A percentile compares a stretch with the other conserved stretches of the same genome.
Conservation (phyloP, 148 eudicot species). For the Rhododendron griersonianum region DNA sequence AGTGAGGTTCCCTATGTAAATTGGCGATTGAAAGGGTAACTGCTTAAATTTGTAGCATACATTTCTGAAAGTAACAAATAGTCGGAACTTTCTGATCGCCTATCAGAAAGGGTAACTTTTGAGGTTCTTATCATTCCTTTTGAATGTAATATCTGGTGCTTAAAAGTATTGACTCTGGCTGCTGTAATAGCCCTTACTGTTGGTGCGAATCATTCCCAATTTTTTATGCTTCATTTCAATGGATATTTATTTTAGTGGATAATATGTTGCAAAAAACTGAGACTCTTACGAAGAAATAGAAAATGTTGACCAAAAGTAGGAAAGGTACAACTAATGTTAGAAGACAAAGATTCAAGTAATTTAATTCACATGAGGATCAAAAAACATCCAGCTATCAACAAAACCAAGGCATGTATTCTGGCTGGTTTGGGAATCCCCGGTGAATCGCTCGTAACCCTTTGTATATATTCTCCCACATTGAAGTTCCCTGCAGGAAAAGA, state of each 20-base stretch:
- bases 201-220: background rate
- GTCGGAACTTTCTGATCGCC: background rate
- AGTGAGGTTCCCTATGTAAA: background rate
- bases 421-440: conserved; percentile 19
- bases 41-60: background rate
- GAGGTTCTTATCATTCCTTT: background rate
- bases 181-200: background rate
- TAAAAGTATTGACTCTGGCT: background rate
- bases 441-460: conserved; percentile 29
- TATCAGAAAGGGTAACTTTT: background rate
- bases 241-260: background rate
- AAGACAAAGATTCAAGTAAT: background rate
- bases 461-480: conserved; percentile 34
- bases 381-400: conserved; percentile 8
- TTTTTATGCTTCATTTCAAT: background rate
- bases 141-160: background rate
- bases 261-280: background rate
- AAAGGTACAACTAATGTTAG: background rate
- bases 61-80: background rate
- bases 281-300: background rate
- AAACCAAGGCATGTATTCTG: background rate
- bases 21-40: background rate
- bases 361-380: background rate
- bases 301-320: background rate
- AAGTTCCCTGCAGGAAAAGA: conserved; percentile 33